A percentile compares a stretch with the other conserved stretches of the same genome.
Conservation (phyloP, 768 basidiomycete genomes). For the Boletales sp. region DNA sequence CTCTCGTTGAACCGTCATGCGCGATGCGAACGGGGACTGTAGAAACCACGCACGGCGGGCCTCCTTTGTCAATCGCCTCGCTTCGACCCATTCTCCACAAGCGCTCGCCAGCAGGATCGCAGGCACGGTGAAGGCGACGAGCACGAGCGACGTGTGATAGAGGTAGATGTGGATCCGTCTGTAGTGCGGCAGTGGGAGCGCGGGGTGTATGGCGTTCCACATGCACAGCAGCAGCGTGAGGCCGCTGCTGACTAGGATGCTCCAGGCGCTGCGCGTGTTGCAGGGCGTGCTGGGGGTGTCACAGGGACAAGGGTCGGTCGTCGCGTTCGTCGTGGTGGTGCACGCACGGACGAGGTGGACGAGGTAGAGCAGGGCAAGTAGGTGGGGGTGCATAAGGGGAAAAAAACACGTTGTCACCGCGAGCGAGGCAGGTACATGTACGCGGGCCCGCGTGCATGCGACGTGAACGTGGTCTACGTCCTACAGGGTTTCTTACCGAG, state of each 20-base stretch:
- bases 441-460: neutral
- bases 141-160: neutral
- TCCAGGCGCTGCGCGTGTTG: neutral
- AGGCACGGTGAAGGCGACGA: neutral
- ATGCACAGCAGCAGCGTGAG: neutral
- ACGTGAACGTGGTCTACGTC: too few species aligned
- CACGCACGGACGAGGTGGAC: neutral
- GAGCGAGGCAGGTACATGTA: neutral
- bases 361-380: neutral
- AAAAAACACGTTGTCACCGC: too few species aligned
- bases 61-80: neutral
- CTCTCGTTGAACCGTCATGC: too few species aligned
- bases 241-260: neutral
- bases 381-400: neutral
- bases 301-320: neutral
- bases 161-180: neutral
- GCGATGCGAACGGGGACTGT: too few species aligned
- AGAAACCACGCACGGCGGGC: neutral
- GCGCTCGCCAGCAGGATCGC: neutral
- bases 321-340: too few species aligned
- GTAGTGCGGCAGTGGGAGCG: neutral
- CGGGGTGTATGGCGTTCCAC: neutral
- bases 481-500: too few species aligned
- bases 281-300: neutral
- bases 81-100: neutral